Percentiles rank a stretch among this genome's conserved stretches.
Evolutionary conservation across 306 rosid genomes (phyloP).

Genomic region (Citrullus amarus): DNA sequence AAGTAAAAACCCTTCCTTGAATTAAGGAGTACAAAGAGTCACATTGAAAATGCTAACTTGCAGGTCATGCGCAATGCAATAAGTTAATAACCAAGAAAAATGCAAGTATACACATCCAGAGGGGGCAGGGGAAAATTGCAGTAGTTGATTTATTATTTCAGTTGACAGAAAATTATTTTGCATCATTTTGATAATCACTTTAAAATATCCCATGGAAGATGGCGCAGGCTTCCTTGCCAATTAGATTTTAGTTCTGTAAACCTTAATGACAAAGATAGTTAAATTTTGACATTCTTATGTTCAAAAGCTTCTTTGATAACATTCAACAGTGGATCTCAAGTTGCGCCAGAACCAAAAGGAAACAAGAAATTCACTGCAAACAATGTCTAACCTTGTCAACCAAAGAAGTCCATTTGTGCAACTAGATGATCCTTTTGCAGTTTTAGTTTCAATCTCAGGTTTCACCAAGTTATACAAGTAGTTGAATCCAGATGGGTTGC

Average conservation of each 20-base stretch:
- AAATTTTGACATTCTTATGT: neutral
- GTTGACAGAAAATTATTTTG: neutral
- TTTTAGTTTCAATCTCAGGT: constrained; percentile 61
- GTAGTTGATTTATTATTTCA: neutral
- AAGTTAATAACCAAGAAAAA: neutral
- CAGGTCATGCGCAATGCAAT: neutral
- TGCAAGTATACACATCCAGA: neutral
- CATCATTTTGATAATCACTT: neutral
- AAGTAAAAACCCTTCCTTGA: neutral
- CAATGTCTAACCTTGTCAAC: constrained; percentile 68
- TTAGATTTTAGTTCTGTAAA: neutral
- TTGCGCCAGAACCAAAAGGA: neutral
- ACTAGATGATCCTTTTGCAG: constrained; percentile 82
- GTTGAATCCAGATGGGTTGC: constrained; percentile 48
- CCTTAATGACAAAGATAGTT: neutral
- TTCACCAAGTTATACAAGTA: constrained; percentile 69
- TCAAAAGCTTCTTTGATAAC: neutral
- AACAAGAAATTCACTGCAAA: neutral
- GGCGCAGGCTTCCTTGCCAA: neutral
- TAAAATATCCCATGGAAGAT: neutral
- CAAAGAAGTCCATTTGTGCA: constrained; percentile 98
- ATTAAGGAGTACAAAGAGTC: neutral
- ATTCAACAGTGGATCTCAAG: neutral
- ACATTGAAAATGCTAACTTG: neutral
- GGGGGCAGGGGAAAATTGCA: neutral